Evolutionary conservation across 2,329 filamentous ascomycete genomes (phyloP).

Genomic region (Didymella segeticola): DNA sequence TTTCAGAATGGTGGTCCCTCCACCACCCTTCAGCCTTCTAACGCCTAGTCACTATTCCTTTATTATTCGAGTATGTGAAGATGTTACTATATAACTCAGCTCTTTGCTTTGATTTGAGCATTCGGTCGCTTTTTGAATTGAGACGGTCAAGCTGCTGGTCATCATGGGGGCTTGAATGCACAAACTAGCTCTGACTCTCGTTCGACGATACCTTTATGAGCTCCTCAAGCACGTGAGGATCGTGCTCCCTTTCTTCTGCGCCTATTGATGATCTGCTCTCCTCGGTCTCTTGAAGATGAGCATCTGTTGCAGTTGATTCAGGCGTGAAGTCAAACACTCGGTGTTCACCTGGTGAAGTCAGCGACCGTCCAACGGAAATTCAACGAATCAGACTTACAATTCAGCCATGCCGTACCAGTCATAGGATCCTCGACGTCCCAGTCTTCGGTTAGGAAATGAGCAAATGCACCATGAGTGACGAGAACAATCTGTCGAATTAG

Average conservation of each 20-base stretch:
- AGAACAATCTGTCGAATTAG: conserved; percentile 68
- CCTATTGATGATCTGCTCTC: conserved; percentile 31
- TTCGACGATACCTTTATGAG: conserved; percentile 27
- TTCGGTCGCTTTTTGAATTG: background rate
- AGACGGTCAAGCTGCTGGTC: too few species aligned
- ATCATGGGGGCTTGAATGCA: background rate
- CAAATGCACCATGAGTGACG: conserved; percentile 81
- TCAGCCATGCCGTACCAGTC: conserved; percentile 40
- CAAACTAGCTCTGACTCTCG: conserved; percentile 6
- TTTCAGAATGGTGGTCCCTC: background rate
- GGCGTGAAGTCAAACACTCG: conserved; percentile 40
- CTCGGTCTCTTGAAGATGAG: conserved; percentile 38
- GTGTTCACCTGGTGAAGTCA: conserved; percentile 32
- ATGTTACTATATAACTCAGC: too few species aligned
- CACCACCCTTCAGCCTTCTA: background rate
- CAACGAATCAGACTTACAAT: conserved; percentile 30
- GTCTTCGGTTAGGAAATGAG: conserved; percentile 86
- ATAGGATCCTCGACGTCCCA: conserved; percentile 57
- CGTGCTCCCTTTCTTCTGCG: conserved; percentile 26
- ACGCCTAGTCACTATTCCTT: background rate
- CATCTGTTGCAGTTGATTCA: conserved; percentile 31
- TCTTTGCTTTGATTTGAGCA: too few species aligned
- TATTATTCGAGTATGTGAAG: background rate
- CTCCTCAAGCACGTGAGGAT: conserved; percentile 40
- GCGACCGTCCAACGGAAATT: background rate